Base-by-base conservation (phyloP, 2,329 filamentous ascomycete species). In the Mariannaea elegans region DNA sequence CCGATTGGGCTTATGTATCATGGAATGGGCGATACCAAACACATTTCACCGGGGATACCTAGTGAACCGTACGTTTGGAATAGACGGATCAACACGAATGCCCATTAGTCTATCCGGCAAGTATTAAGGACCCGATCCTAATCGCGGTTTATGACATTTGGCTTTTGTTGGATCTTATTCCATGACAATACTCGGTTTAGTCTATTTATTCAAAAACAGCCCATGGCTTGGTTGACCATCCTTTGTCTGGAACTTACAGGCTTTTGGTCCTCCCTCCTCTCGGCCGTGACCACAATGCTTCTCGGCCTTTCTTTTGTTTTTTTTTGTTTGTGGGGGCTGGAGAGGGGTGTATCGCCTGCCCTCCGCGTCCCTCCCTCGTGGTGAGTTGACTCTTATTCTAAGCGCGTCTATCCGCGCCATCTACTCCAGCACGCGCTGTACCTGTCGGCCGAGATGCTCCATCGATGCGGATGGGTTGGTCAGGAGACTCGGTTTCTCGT, bases 11-110 rank as follows among this genome's bases (percentile, higher is more conserved):
- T 10, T 21, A 8, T 2, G 18, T 18, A 41, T 12, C 13, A 14
- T 39, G 24, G 24, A 8, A n/a, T 48, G n/a, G 21, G 12, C 56
- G 61, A 38, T 41, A 36, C 38, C 21, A 31, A 47, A 29, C 42
- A 18, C 14, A 45, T 45, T 39, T 39, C 51, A 8, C 10, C 21
- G 9, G 23, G 42, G 52, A 60, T 54, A 18, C 51, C 41, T 42
- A 29, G 41, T 29, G 21, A 21, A 46, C 16, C 24, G 23, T n/a
- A 23, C 18, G 42, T 47, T 47, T 46, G 34, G 32, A 34, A 42
- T 55, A 14, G 19, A 29, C 13, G 21, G 32, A 23, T 21, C 41
- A 47, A 23, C 12, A 18, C 18, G 27, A 42, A 10, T 42, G 8
- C n/a, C 38, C 19, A 12, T 23, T 42, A 12, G 19, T 21, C 14